Evolutionary conservation across 306 rosid species (phyloP), one percentile per base, ranked within the genome.

Genomic region (Rubus idaeus): DNA sequence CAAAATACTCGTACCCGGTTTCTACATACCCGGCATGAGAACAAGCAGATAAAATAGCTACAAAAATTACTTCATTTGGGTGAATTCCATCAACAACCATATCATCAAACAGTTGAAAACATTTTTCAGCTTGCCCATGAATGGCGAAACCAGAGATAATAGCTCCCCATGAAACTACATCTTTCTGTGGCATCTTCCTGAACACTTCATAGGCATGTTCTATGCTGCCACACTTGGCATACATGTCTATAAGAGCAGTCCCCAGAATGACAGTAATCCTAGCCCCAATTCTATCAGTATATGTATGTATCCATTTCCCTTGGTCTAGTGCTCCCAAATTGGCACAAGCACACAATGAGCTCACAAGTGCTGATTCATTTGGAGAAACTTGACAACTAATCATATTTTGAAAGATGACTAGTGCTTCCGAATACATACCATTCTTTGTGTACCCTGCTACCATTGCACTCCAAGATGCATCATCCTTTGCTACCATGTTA

Each of bases 401-500:
- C 88, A 86, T 82, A 14, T 84, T 81, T 23, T 21, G 83, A 47
- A 86, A 81, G 3, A 75, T 49, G 58, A 8, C 72, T 55, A 86
- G 68, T 4, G 89, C 87, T 47, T 86, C 83, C n/a, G 30, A 20
- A 70, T 77, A 74, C 80, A 83, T 26, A 1, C 81, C 82, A 60
- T 81, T 85, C 67, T 77, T 80, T 41, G 79, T 71, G 56, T 75
- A 85, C 8, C 91, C 86, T 40, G 82, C 65, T 63, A 86, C 57
- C 82, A 86, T 81, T 68, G 88, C 85, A 77, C 89, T 88, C 88
- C 86, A 88, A 55, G 89, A 81, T 63, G 88, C 88, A 35, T 66
- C 83, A 77, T 88, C 91, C 78, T 78, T 85, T 26, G 53, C 46
- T 20, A 8, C 51, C 78, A 85, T 76, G 41, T 74, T 46, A 35